A percentile compares a stretch with the other conserved stretches of the same genome.
Conservation (phyloP, 805 yeast genomes). For the Torulaspora gathmanii region DNA sequence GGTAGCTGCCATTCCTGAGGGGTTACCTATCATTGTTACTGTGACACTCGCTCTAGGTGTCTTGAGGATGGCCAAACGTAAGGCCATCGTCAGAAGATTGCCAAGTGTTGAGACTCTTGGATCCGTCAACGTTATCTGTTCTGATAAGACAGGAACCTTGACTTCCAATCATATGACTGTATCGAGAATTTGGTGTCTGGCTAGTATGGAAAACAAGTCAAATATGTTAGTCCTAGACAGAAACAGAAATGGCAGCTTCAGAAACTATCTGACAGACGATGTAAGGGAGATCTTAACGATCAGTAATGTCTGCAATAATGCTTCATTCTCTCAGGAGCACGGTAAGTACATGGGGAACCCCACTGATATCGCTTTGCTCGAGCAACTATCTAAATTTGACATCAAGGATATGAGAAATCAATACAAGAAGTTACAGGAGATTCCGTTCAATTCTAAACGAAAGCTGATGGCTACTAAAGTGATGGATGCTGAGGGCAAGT, state of each 20-base stretch:
- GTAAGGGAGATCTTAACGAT: constrained; percentile 52
- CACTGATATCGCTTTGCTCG: constrained; percentile 87
- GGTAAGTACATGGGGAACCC: constrained; percentile 84
- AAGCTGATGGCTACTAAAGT: constrained; percentile 84
- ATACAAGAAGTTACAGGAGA: constrained; percentile 55
- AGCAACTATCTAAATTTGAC: constrained; percentile 64
- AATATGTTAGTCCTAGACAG: constrained; percentile 43
- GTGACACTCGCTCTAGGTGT: constrained; percentile 96
- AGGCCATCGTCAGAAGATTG: constrained; percentile 88
- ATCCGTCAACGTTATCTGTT: constrained; percentile 87
- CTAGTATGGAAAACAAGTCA: constrained; percentile 42
- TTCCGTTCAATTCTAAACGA: constrained; percentile 78
- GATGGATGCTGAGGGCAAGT: constrained; percentile 53
- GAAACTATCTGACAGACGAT: constrained; percentile 49
- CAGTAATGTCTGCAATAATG: constrained; percentile 73
- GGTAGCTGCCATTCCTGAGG: constrained; percentile 99
- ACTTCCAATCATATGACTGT: constrained; percentile 92
- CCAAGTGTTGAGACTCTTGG: constrained; percentile 96
- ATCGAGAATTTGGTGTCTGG: constrained; percentile 74
- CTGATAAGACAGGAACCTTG: constrained; percentile 87
- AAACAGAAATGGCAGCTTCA: constrained; percentile 38
- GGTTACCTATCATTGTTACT: constrained; percentile 95
- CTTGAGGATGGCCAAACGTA: constrained; percentile 88
- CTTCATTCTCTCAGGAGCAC: constrained; percentile 61
- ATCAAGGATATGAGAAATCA: constrained; percentile 64